Base-by-base conservation (phyloP, 2,329 filamentous ascomycete genomes). In the Myrmaecium sp. region DNA sequence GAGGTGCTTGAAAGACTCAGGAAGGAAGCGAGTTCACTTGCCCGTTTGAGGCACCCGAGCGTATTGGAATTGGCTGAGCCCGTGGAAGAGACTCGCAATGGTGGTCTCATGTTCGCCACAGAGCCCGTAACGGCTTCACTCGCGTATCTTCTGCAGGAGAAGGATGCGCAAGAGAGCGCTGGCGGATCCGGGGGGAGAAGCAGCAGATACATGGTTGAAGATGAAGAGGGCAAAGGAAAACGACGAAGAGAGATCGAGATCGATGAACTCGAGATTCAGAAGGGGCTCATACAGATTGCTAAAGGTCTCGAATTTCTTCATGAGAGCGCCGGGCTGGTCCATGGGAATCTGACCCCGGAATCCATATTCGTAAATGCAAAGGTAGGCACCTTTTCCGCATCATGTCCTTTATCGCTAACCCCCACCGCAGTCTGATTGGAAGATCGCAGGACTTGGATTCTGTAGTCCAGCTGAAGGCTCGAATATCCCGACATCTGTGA, bases 221-320 rank as follows among this genome's bases (percentile, higher is more conserved):
- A 83, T 38, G 61, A 74, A 1, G 75, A 84, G 38, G 79, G 79
- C 18, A 70, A 69, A 26, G 64, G 71, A 36, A 66, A 73, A 29
- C 46, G 51, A 40, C 63, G 81, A 41, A 66, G 79, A 40, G 84
- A 95, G 44, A 54, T 94, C 9, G 86, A 95, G 49, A 81, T 98
- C 34, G 89, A 98, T 46, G 89, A 95, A 55, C 60, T 98, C 32
- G 89, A 98, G 53, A 91, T 95, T 41, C 89, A 98, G 50, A 98
- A 98, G 54, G 89, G 89, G 0, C 52, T 98, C 35, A 57, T 95
- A 33, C 89, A 98, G 51, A 68, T 98, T 35, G 84, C 77, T 44
- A 94, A 94, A 49, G 86, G 84, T 3, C 61, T 95, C 16, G 86
- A 95, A 52, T 95, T 95, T 46, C 57, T 95, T 33, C 86, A 95